Evolutionary conservation across 176 grass and related monocot genomes (phyloP).

Genomic region (Urochloa ruziziensis): DNA sequence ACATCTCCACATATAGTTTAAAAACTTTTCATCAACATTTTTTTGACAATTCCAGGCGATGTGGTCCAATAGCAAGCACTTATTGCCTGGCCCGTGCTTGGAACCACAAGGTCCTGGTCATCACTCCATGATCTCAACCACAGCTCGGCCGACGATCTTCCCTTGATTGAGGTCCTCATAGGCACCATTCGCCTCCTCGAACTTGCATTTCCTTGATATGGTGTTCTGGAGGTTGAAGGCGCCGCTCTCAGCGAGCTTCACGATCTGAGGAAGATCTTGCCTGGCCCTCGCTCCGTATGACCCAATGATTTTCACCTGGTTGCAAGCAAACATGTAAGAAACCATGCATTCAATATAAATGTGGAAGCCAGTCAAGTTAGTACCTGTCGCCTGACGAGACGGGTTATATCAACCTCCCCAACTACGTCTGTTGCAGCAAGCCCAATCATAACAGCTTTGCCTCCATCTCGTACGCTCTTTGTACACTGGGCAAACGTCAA

Average conservation of each 20-base stretch:
- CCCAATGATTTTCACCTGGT: slow-evolving; percentile 94
- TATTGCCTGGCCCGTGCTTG: neutral
- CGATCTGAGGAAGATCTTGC: slow-evolving; percentile 98
- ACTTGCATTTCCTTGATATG: slow-evolving; percentile 90
- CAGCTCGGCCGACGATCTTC: slow-evolving; percentile 80
- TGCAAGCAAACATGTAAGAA: slow-evolving; percentile 9
- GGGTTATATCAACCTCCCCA: slow-evolving; percentile 87
- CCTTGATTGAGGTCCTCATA: slow-evolving; percentile 79
- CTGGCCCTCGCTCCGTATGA: slow-evolving; percentile 96
- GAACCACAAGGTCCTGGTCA: neutral
- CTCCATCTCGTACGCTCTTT: slow-evolving; percentile 91
- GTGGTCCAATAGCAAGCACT: neutral
- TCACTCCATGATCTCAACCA: slow-evolving; percentile 77
- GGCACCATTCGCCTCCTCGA: slow-evolving; percentile 77
- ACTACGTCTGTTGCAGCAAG: slow-evolving; percentile 79
- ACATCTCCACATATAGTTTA: neutral
- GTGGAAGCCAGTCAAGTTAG: neutral
- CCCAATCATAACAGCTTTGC: slow-evolving; percentile 99
- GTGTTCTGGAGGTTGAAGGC: slow-evolving; percentile 78
- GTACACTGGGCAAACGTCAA: slow-evolving; percentile 79
- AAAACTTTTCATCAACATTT: neutral
- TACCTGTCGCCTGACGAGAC: slow-evolving; percentile 94
- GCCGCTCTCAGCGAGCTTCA: slow-evolving; percentile 80
- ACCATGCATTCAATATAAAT: neutral
- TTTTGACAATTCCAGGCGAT: neutral